phyloP scores from a whole-genome alignment of 257 asterid genomes.

The Solanum habrochaites region DNA sequence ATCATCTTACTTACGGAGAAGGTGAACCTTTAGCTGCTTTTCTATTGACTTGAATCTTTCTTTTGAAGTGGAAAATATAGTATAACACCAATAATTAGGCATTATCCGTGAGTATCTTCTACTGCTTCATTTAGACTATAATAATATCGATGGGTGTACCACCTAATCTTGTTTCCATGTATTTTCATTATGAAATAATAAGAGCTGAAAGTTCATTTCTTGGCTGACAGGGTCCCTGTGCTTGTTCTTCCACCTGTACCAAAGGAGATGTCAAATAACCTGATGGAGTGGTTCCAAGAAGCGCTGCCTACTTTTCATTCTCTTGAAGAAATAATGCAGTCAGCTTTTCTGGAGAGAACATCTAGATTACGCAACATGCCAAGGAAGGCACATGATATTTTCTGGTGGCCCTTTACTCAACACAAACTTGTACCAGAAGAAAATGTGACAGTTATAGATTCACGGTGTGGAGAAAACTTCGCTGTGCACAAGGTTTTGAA shows the following conservation, averaged over 20 bases:
- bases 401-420: slow-evolving; percentile 99
- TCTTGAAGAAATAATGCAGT: slow-evolving; percentile 70
- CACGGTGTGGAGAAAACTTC: slow-evolving; percentile 95
- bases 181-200: background rate
- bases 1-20: slow-evolving; percentile 49
- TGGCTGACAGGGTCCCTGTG: slow-evolving; percentile 62
- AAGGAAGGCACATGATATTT: slow-evolving; percentile 51
- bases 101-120: background rate
- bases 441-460: slow-evolving; percentile 84
- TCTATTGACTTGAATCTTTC: background rate
- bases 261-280: slow-evolving; percentile 61
- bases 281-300: slow-evolving; percentile 69
- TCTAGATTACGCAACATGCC: slow-evolving; percentile 61
- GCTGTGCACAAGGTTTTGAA: slow-evolving; percentile 62
- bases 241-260: slow-evolving; percentile 84
- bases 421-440: slow-evolving; percentile 74
- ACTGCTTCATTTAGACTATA: background rate
- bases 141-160: background rate
- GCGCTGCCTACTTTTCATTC: slow-evolving; percentile 52
- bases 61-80: background rate
- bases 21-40: slow-evolving; percentile 25
- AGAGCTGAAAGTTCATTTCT: background rate
- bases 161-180: background rate
- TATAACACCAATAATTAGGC: background rate
- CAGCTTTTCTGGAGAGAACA: slow-evolving; percentile 43